phyloP scores from a whole-genome alignment of 306 rosid species.

The Lablab purpureus region DNA sequence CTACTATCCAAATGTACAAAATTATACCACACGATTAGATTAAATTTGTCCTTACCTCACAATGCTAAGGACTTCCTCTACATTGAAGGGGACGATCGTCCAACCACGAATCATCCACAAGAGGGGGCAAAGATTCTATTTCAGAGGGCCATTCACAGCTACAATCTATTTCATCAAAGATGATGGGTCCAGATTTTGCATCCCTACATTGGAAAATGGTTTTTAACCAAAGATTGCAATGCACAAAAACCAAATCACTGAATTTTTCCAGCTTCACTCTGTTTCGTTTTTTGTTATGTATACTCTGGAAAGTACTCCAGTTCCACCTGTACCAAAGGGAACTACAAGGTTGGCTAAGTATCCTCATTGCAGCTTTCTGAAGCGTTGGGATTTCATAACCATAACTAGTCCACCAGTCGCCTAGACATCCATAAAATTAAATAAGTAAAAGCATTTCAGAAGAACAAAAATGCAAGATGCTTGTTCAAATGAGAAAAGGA shows the following conservation, averaged over 20 bases:
- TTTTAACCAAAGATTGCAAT: conserved; percentile 74
- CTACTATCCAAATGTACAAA: conserved; percentile 23
- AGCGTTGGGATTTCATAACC: conserved; percentile 76
- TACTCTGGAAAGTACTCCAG: conserved; percentile 63
- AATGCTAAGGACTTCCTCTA: conserved; percentile 51
- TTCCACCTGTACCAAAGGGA: conserved; percentile 73
- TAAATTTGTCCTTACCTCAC: neutral
- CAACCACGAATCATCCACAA: conserved; percentile 74
- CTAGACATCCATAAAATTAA: conserved; percentile 43
- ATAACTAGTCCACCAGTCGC: conserved; percentile 85
- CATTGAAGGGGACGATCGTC: conserved; percentile 60
- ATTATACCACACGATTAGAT: neutral
- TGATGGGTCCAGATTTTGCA: conserved; percentile 57
- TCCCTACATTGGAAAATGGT: conserved; percentile 51
- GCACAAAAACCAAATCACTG: conserved; percentile 69
- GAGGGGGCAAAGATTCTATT: conserved; percentile 57
- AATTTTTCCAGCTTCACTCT: conserved; percentile 57
- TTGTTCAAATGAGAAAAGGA: neutral
- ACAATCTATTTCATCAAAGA: conserved; percentile 68
- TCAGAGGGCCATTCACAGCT: conserved; percentile 74
- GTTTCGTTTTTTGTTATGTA: conserved; percentile 60
- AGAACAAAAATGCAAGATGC: neutral
- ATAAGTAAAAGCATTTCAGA: conserved; percentile 7
- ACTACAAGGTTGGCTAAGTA: conserved; percentile 79
- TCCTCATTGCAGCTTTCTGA: conserved; percentile 71